A percentile compares a stretch with the other conserved stretches of the same genome.
Conservation (phyloP, 768 basidiomycete genomes). For the Tubosaeta brunneosetosa region DNA sequence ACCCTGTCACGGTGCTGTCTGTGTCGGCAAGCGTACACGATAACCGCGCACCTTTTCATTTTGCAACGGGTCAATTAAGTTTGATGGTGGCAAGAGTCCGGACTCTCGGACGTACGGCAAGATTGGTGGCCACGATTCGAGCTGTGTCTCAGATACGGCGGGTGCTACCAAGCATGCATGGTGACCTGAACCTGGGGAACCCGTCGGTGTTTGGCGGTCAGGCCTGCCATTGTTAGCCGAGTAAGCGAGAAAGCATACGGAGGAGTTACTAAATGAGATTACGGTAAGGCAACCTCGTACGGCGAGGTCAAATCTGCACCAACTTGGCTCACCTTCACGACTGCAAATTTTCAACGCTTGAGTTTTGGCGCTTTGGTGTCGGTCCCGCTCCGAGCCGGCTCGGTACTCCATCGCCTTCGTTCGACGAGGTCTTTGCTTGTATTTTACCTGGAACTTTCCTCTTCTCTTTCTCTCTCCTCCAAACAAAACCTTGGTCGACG, state of each 20-base stretch:
- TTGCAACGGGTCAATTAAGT: conserved; percentile 15
- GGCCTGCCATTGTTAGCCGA: conserved; percentile 6
- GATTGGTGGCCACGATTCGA: background rate
- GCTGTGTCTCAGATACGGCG: background rate
- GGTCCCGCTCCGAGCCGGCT: conserved; percentile 9
- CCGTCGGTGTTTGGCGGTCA: background rate
- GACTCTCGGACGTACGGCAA: background rate
- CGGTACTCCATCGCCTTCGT: conserved; percentile 7
- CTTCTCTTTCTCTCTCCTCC: background rate
- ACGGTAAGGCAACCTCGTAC: conserved; percentile 16
- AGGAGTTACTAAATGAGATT: conserved; percentile 23
- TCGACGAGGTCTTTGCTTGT: conserved; percentile 14
- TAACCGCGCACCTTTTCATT: conserved; percentile 23
- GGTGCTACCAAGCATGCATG: background rate
- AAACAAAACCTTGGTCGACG: background rate
- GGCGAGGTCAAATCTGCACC: conserved; percentile 18
- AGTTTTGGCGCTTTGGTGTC: conserved; percentile 12
- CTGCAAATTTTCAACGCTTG: conserved; percentile 26
- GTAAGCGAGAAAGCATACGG: conserved; percentile 12
- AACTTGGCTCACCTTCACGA: conserved; percentile 12
- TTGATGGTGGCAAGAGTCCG: conserved; percentile 8
- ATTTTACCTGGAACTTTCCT: conserved; percentile 15
- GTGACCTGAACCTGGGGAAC: background rate
- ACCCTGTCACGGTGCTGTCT: conserved; percentile 13
- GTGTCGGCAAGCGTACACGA: conserved; percentile 12